Evolutionary conservation across 371 early-diverging fungal genomes (phyloP).

Genomic region (Paraphysoderma sedebokerense): DNA sequence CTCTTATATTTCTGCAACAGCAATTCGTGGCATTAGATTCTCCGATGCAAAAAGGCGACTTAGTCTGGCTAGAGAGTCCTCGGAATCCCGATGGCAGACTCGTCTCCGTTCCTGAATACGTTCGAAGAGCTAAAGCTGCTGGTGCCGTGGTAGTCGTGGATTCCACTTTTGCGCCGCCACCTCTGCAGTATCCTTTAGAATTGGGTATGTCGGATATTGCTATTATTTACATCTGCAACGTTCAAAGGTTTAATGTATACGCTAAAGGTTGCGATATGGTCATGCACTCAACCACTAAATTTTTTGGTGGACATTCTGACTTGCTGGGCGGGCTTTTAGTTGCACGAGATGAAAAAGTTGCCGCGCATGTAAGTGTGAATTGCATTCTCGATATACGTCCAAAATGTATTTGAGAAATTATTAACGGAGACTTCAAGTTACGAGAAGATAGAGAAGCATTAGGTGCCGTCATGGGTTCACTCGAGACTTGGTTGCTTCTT

Average conservation of each 20-base stretch:
- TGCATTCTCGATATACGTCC: not conserved
- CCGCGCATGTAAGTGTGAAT: conserved; percentile 2
- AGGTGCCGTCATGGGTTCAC: conserved; percentile 25
- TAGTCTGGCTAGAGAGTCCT: not conserved
- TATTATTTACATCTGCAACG: not conserved
- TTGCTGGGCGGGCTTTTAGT: conserved; percentile 24
- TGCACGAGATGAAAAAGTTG: conserved; percentile 9
- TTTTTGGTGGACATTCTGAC: conserved; percentile 28
- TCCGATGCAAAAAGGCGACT: not conserved
- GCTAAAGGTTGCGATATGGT: conserved; percentile 22
- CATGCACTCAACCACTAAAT: conserved; percentile 29
- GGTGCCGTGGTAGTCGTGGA: conserved; percentile 16
- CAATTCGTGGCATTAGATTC: not conserved
- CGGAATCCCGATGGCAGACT: not conserved
- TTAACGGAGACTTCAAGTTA: too few species aligned
- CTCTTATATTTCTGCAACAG: not conserved
- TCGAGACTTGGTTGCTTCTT: conserved; percentile 29
- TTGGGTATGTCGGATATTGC: not conserved
- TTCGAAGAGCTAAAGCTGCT: not conserved
- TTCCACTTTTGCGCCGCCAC: conserved; percentile 23
- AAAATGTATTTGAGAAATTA: not conserved
- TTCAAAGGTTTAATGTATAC: not conserved
- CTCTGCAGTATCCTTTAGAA: conserved; percentile 9
- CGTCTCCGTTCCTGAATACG: not conserved
- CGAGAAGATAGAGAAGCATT: conserved; percentile 10